Conservation (phyloP, 2,329 filamentous ascomycete genomes). For the Trichoderma atroviride region DNA sequence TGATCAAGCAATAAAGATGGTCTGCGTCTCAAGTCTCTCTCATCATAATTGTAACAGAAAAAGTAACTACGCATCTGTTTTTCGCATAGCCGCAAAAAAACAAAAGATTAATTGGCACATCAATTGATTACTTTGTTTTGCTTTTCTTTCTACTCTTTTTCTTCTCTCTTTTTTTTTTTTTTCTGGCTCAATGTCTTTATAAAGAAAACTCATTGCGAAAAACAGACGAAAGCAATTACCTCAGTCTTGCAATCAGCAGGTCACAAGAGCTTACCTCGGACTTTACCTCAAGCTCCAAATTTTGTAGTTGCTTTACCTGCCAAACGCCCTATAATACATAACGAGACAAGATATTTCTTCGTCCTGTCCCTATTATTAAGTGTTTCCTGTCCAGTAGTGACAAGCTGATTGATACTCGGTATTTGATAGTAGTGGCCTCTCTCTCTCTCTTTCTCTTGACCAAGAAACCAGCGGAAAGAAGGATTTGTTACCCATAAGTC, state of each 20-base stretch:
- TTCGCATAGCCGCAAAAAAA: neutral
- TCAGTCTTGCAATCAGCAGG: slow-evolving; percentile 39
- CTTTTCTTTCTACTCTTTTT: neutral
- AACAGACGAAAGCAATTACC: slow-evolving; percentile 15
- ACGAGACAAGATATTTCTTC: slow-evolving; percentile 25
- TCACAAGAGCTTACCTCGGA: slow-evolving; percentile 56
- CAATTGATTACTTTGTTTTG: neutral
- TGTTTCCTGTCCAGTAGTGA: slow-evolving; percentile 19
- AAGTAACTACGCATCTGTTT: neutral
- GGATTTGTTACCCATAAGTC: slow-evolving; percentile 1
- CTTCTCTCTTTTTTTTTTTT: neutral
- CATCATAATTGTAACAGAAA: neutral
- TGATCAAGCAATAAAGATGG: slow-evolving; percentile 30
- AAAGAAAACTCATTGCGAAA: neutral
- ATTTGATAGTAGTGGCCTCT: slow-evolving; percentile 5
- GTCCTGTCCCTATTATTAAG: slow-evolving; percentile 22
- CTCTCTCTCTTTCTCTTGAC: neutral
- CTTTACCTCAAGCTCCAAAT: slow-evolving; percentile 48
- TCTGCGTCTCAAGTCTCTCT: slow-evolving; percentile 7
- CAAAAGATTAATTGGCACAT: neutral
- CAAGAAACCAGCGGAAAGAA: slow-evolving; percentile 4
- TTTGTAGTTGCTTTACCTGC: slow-evolving; percentile 14
- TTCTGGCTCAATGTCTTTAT: slow-evolving; percentile 29
- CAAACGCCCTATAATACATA: slow-evolving; percentile 37
- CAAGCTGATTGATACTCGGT: slow-evolving; percentile 14